Base-by-base conservation (phyloP, 805 yeast genomes). In the Candida krabiensis region DNA sequence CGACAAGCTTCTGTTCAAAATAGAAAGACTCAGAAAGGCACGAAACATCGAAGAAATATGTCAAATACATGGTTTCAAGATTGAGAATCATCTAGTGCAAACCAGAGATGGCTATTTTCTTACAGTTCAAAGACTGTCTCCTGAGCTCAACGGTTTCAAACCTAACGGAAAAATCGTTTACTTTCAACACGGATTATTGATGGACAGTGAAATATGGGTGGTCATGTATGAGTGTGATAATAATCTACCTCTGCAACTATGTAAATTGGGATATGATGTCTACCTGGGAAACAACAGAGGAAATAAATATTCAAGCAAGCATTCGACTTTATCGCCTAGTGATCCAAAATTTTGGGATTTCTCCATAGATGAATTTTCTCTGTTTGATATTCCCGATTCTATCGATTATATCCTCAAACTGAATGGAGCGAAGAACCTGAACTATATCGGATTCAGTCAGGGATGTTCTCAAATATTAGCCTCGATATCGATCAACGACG, bases 381-480 rank as follows among this genome's bases (percentile, higher is more conserved):
- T 86, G 39, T 86, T 77, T 58, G 98, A 91, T 60, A 88, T 93
- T 28, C 98, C 98, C 2, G 78, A 84, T 54, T 73, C 86, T 6
- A 78, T 93, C 22, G 82, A 86, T 54, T 86, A 85, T 58, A 79
- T 93, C 17, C 61, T 91, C 38, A 58, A 69, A 2, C 59, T 64
- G 21, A 79, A 89, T 2, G 59, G 67, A 3, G 63, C 49, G 44
- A 47, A 50, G 19, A 47, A 61, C 13, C 64, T 90, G 25, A 75
- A 79, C 1, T 91, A 89, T 56, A 73, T 91, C 50, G 99, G 98
- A 1, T 93, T 93, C 58, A 80, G 91, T 22, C 99, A 91, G 60
- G 99, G 99, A 11, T 83, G 96, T 2, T 95, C 98, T 3, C 98
- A 93, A 61, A 86, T 88, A 30, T 84, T 91, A 61, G 96, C 96